These are phyloP conservation scores for Plenodomus lindquistii DNA, from an alignment of 2,329 filamentous ascomycete species.

Conservation along the genomic window DNA sequence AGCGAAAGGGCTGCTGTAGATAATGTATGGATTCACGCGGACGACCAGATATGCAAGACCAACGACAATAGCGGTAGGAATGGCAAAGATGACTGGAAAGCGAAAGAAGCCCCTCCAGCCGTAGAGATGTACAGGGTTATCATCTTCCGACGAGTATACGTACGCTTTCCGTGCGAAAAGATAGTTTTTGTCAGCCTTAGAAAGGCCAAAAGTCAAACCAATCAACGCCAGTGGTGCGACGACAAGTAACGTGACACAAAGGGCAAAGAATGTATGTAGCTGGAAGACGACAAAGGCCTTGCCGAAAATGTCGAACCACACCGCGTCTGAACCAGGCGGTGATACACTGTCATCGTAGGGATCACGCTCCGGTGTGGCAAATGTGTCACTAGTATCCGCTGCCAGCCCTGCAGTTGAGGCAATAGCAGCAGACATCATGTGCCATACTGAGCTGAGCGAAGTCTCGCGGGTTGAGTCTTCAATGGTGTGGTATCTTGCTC, in stretches of 20 bases:
- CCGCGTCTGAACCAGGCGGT: constrained; percentile 68
- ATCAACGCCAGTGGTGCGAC: constrained; percentile 75
- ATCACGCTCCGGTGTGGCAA: constrained; percentile 63
- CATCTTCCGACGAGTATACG: constrained; percentile 62
- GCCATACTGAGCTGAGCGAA: constrained; percentile 75
- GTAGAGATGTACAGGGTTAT: constrained; percentile 65
- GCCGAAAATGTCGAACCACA: constrained; percentile 96
- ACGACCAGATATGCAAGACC: constrained; percentile 74
- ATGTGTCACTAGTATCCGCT: constrained; percentile 67
- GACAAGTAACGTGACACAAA: constrained; percentile 82
- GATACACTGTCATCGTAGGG: constrained; percentile 63
- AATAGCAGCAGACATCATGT: constrained; percentile 88
- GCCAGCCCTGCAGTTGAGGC: constrained; percentile 74
- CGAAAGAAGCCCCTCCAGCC: constrained; percentile 84
- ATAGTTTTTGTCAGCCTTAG: constrained; percentile 81
- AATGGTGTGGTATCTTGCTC: constrained; percentile 86
- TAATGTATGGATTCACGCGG: constrained; percentile 84
- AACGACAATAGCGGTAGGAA: constrained; percentile 70
- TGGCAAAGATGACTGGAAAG: constrained; percentile 74
- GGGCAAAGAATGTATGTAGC: constrained; percentile 82
- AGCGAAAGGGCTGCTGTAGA: constrained; percentile 87
- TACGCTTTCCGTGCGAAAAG: constrained; percentile 72
- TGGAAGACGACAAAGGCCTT: constrained; percentile 76
- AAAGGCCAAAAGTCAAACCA: constrained; percentile 68
- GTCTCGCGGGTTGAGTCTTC: constrained; percentile 85